Evolutionary conservation across 257 asterid genomes (phyloP).

Genomic region (Eustoma russellianum): DNA sequence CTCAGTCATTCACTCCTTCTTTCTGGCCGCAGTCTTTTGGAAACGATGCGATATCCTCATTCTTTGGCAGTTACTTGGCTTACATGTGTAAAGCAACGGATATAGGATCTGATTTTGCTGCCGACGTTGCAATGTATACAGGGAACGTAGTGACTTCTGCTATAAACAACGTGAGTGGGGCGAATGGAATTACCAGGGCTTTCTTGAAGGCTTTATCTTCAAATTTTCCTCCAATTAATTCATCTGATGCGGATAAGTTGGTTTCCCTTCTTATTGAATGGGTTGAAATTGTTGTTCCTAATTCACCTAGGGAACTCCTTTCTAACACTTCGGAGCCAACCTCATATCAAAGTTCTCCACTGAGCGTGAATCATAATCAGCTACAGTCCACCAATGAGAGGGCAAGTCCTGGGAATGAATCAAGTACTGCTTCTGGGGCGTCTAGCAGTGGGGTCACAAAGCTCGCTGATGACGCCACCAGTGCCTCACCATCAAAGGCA

Average conservation of each 20-base stretch:
- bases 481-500: slow-evolving; percentile 12
- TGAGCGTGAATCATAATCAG: slow-evolving; percentile 17
- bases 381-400: slow-evolving; percentile 16
- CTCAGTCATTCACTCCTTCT: slow-evolving; percentile 41
- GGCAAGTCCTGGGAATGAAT: slow-evolving; percentile 20
- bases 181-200: slow-evolving; percentile 37
- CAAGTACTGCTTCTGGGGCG: slow-evolving; percentile 21
- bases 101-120: slow-evolving; percentile 46
- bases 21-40: slow-evolving; percentile 94
- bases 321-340: slow-evolving; percentile 29
- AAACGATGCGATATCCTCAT: slow-evolving; percentile 47
- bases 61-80: slow-evolving; percentile 48
- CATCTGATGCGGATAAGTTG: slow-evolving; percentile 64
- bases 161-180: slow-evolving; percentile 25
- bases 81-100: slow-evolving; percentile 56
- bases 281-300: slow-evolving; percentile 40
- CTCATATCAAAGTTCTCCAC: slow-evolving; percentile 22
- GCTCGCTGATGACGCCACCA: slow-evolving; percentile 17
- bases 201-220: slow-evolving; percentile 52
- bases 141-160: slow-evolving; percentile 64
- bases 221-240: slow-evolving; percentile 65
- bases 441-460: slow-evolving; percentile 12
- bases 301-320: slow-evolving; percentile 26
- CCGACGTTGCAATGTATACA: slow-evolving; percentile 66
- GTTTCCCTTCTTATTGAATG: slow-evolving; percentile 55